Base-by-base conservation (phyloP, 2,329 filamentous ascomycete genomes). In the Dactylonectria estremocensis region DNA sequence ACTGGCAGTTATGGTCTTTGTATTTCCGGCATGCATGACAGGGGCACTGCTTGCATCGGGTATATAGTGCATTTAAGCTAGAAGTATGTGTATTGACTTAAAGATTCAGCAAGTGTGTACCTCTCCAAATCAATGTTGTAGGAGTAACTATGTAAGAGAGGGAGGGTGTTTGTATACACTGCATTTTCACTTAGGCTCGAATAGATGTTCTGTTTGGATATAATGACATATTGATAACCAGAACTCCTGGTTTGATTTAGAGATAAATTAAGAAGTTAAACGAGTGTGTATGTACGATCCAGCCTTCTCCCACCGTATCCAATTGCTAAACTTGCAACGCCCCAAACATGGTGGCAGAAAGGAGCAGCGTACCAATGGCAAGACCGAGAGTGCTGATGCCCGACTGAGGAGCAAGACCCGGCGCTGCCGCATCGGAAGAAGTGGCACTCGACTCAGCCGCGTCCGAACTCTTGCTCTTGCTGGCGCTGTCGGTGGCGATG, bases 311-410 rank as follows among this genome's bases (percentile, higher is more conserved):
- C 14, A 14, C 16, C 8, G n/a, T 8, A 16, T 5, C 16, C 40
- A n/a, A n/a, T 5, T 6, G 6, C n/a, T n/a, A 43, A 43, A 71
- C 59, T 56, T 67, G 69, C 45, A 69, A 35, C 46, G 63, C 65
- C 9, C 69, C 69, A 37, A 71, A 43, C 22, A 64, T 46, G 58
- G 63, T 61, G 10, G 79, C 77, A 2, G 78, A 80, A 28, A 81
- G 63, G 13, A 81, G 69, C 62, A 82, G 54, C 0, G 76, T 75
- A 1, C 78, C 78, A 28, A 81, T 74, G 1, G 77, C 73, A 22
- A 80, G 20, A 1, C 78, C 79, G 0, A 77, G 33, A 20, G 68
- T 78, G 63, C 58, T 77, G 18, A 78, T 40, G 24, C 67, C 68
- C 8, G 71, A 54, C 40, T 53, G 55, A 20, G 45, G 57, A n/a